phyloP scores from a whole-genome alignment of 208 protist species.

The Acanthamoeba quina region DNA sequence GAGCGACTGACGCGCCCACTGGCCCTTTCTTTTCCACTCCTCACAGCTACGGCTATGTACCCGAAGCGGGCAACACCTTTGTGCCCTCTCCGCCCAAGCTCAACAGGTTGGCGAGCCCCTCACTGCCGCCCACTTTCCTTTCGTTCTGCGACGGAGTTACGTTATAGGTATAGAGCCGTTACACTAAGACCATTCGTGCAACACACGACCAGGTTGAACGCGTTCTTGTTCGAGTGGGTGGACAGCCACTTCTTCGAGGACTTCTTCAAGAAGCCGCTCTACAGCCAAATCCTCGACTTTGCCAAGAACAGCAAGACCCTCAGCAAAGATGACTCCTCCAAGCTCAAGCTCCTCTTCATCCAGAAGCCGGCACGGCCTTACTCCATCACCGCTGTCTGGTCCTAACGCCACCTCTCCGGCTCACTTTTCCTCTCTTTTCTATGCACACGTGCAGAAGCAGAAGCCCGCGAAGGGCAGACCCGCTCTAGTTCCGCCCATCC shows the following conservation, averaged over 20 bases:
- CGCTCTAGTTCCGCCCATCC: neutral
- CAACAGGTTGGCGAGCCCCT: no score
- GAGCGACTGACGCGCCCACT: neutral
- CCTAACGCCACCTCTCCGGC: neutral
- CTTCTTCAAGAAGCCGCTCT: constrained; percentile 72
- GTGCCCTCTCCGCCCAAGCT: neutral
- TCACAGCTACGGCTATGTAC: neutral
- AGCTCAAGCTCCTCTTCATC: constrained; percentile 66
- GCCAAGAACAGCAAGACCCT: constrained; percentile 60
- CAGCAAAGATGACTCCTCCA: constrained; percentile 8
- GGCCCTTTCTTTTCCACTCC: neutral
- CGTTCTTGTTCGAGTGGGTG: constrained; percentile 66
- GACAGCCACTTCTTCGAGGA: constrained; percentile 63
- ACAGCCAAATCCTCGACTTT: constrained; percentile 69
- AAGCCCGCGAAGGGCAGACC: neutral
- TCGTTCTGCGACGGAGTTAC: neutral
- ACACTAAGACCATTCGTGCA: neutral
- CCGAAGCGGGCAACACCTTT: constrained; percentile 4
- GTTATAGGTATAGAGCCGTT: neutral
- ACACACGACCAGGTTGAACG: neutral
- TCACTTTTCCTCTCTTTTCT: neutral
- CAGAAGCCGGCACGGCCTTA: constrained; percentile 29
- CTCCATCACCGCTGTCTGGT: neutral
- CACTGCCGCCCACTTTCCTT: no score
- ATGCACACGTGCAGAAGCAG: neutral